Conservation (phyloP, 2,329 filamentous ascomycete genomes). For the Beauveria bassiana region DNA sequence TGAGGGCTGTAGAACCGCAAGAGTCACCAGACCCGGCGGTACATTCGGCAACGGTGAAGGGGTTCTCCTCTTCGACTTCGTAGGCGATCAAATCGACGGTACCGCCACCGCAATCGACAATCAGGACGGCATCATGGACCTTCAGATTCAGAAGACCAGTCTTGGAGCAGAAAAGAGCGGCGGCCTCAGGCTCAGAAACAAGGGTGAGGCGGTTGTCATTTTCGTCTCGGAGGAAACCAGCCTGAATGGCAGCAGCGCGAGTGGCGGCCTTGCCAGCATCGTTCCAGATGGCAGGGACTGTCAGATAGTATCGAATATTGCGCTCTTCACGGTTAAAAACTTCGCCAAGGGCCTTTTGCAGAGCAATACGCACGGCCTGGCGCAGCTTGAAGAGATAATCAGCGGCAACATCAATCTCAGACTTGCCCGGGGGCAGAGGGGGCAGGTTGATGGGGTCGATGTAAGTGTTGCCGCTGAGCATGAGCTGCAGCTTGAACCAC, state of each 20-base stretch:
- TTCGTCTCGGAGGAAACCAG: constrained; percentile 91
- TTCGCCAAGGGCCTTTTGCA: constrained; percentile 94
- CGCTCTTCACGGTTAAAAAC: constrained; percentile 97
- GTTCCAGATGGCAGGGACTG: constrained; percentile 99
- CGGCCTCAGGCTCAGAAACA: constrained; percentile 93
- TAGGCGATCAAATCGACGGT: constrained; percentile 99
- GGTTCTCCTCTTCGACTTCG: constrained; percentile 95
- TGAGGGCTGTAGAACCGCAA: constrained; percentile 94
- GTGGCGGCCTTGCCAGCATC: constrained; percentile 97
- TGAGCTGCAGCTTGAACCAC: constrained; percentile 99
- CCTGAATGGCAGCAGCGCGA: constrained; percentile 90
- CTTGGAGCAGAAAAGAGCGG: constrained; percentile 96
- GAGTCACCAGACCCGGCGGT: constrained; percentile 96
- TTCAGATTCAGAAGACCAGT: constrained; percentile 92
- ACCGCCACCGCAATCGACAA: constrained; percentile 96
- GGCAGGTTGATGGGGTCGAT: constrained; percentile 99
- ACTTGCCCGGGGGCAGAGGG: constrained; percentile 93
- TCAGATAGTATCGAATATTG: constrained; percentile 96
- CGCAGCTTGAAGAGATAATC: constrained; percentile 98
- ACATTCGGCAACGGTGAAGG: constrained; percentile 94
- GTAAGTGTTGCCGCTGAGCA: constrained; percentile 97
- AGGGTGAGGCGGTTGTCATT: constrained; percentile 95
- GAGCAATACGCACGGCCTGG: constrained; percentile 89
- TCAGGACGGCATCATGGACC: constrained; percentile 95
- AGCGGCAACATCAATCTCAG: constrained; percentile 97